Conservation (phyloP, 331 rosid genomes). For the Pyracantha coccinea region DNA sequence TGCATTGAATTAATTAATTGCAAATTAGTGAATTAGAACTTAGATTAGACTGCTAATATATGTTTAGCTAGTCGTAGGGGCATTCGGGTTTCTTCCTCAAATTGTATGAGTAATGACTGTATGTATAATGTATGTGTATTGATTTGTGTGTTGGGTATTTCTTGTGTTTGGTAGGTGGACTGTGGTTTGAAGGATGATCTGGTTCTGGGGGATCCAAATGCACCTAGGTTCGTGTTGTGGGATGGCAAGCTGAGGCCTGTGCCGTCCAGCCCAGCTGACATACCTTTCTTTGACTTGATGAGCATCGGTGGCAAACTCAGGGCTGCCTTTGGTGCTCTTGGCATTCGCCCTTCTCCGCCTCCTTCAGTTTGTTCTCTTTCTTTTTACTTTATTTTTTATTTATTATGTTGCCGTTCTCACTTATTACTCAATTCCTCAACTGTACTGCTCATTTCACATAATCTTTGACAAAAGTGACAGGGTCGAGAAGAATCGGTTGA, state of each 20-base stretch:
- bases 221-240: conserved; percentile 94
- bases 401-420: background rate
- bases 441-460: conserved; percentile 52
- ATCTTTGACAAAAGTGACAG: conserved; percentile 86
- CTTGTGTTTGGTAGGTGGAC: conserved; percentile 53
- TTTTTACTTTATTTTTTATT: background rate
- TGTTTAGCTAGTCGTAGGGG: background rate
- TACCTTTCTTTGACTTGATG: conserved; percentile 94
- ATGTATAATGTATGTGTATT: background rate
- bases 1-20: background rate
- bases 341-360: conserved; percentile 79
- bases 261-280: conserved; percentile 65
- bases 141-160: conserved; percentile 6
- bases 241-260: conserved; percentile 78
- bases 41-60: background rate
- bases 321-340: conserved; percentile 95
- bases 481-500: conserved; percentile 94
- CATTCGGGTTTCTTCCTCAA: background rate
- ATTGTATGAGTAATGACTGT: background rate
- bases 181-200: conserved; percentile 88
- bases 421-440: background rate
- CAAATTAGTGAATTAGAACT: background rate
- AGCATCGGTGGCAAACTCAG: conserved; percentile 89
- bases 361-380: conserved; percentile 76
- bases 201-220: conserved; percentile 86